phyloP scores from a whole-genome alignment of 208 protist species.

The Wallacemonas collosoma region DNA sequence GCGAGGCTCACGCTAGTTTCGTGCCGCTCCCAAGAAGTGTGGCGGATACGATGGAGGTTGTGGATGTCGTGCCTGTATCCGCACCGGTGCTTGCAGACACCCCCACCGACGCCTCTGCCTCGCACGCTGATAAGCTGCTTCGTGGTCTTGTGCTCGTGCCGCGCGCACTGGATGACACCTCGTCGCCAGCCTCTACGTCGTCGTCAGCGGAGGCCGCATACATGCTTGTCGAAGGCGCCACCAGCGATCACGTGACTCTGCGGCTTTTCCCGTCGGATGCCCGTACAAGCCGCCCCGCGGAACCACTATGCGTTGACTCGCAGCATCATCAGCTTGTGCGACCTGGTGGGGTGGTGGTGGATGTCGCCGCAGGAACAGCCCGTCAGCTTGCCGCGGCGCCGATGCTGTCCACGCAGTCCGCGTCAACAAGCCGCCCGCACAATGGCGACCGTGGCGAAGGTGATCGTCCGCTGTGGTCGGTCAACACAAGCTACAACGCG shows the following conservation, averaged over 20 bases:
- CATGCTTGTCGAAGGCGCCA: constrained; percentile 33
- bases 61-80: constrained; percentile 17
- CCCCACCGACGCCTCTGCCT: neutral
- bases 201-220: neutral
- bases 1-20: constrained; percentile 25
- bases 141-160: constrained; percentile 27
- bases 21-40: constrained; percentile 22
- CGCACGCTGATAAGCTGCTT: neutral
- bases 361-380: neutral
- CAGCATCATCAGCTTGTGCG: constrained; percentile 37
- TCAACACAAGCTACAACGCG: constrained; percentile 27
- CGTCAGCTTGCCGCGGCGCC: neutral
- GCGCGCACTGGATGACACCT: neutral
- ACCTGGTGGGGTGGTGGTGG: constrained; percentile 5
- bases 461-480: neutral
- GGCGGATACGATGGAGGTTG: constrained; percentile 18
- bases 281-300: neutral
- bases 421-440: neutral
- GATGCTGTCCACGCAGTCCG: neutral
- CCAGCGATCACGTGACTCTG: constrained; percentile 1
- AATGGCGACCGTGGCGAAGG: neutral
- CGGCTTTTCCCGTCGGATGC: constrained; percentile 13
- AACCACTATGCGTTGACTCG: neutral
- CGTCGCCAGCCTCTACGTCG: constrained; percentile 20
- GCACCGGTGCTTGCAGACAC: constrained; percentile 12